Conservation (phyloP, 2,329 filamentous ascomycete species). For the Ophiostoma sp. region DNA sequence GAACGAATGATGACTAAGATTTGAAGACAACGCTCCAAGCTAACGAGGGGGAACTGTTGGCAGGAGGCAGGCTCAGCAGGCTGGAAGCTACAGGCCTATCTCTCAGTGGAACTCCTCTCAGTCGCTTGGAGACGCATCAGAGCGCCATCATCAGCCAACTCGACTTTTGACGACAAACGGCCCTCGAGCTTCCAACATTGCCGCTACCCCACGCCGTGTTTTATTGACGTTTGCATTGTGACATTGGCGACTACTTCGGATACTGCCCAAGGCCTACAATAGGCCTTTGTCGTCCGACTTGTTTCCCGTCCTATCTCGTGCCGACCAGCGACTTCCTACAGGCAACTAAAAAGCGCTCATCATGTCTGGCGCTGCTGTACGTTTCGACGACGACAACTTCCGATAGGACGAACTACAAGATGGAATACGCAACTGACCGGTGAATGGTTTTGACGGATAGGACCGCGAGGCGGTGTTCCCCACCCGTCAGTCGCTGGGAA, state of each 20-base stretch:
- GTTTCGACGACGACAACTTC: conserved; percentile 24
- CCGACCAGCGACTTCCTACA: background rate
- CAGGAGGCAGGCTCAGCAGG: too few relatives aligned
- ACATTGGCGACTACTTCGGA: background rate
- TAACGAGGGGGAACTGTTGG: background rate
- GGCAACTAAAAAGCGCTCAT: conserved; percentile 29
- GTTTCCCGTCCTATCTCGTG: background rate
- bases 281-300: background rate
- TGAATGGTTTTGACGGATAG: conserved; percentile 45
- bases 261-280: background rate
- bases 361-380: conserved; percentile 34
- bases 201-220: background rate
- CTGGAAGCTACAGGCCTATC: background rate
- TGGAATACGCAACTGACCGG: background rate
- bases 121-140: background rate
- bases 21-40: background rate
- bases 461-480: conserved; percentile 96
- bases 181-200: background rate
- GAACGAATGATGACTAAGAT: conserved; percentile 18
- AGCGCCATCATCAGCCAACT: background rate
- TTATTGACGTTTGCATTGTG: background rate
- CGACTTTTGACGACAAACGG: background rate
- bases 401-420: background rate
- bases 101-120: background rate
- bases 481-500: conserved; percentile 90